Conservation (phyloP, 208 protist genomes). For the Trypanosoma scelopori region DNA sequence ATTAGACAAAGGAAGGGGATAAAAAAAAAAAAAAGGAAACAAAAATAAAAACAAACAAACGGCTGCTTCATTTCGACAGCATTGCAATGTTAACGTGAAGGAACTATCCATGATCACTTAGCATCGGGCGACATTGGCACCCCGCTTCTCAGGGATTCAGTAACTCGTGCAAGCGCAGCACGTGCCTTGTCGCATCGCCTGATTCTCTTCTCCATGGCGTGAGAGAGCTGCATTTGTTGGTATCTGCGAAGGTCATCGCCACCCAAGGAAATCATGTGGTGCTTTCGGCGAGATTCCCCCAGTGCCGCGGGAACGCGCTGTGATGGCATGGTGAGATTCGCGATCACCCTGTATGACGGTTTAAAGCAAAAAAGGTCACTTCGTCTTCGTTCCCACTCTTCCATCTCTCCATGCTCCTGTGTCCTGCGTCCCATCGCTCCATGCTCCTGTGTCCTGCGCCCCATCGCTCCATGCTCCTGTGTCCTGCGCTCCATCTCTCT, state of each 20-base stretch:
- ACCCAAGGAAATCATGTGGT: conserved; percentile 13
- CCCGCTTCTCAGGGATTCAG: neutral
- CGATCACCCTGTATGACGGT: conserved; percentile 6
- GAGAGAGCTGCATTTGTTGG: conserved; percentile 4
- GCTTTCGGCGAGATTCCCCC: conserved; percentile 2
- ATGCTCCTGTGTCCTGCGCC: neutral
- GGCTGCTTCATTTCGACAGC: too few species aligned
- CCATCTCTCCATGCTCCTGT: neutral
- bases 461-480: neutral
- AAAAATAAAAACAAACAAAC: too few species aligned
- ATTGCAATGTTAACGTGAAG: too few species aligned
- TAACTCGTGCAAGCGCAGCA: conserved; percentile 13
- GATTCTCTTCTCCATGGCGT: conserved; percentile 12
- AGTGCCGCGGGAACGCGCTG: conserved; percentile 12
- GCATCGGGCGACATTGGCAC: too few species aligned
- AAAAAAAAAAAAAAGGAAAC: too few species aligned
- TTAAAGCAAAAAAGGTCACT: too few species aligned
- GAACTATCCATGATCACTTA: too few species aligned
- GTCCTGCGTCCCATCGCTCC: neutral
- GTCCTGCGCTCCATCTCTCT: neutral
- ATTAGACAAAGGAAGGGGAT: too few species aligned
- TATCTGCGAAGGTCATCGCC: neutral
- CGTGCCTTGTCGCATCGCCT: conserved; percentile 7
- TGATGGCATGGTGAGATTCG: conserved; percentile 12
- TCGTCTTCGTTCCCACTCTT: too few species aligned